phyloP scores from a whole-genome alignment of 805 yeast genomes.

The Wickerhamiella occidentalis region DNA sequence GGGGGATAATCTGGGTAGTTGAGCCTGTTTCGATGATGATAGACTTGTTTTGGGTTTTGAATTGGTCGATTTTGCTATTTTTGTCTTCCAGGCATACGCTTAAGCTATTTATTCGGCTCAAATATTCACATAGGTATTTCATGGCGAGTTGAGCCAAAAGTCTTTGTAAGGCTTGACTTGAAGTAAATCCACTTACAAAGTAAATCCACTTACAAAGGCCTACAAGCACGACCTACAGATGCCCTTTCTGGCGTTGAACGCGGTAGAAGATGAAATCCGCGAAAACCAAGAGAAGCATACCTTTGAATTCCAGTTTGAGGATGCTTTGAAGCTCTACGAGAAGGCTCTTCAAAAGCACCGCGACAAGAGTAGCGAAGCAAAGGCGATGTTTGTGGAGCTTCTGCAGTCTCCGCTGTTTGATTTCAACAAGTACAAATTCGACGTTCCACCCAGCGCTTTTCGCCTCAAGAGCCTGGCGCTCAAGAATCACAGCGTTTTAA shows the following conservation, averaged over 20 bases:
- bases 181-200: too few relatives aligned
- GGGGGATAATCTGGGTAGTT: not conserved
- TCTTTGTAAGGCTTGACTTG: too few relatives aligned
- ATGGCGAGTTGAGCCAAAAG: too few relatives aligned
- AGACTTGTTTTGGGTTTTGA: not conserved
- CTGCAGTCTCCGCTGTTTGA: constrained; percentile 57
- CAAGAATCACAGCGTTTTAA: constrained; percentile 70
- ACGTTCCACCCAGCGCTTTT: constrained; percentile 56
- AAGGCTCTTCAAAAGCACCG: constrained; percentile 55
- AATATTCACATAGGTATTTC: constrained; percentile 6
- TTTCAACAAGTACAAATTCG: constrained; percentile 17
- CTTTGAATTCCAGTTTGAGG: constrained; percentile 80
- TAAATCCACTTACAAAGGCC: not conserved
- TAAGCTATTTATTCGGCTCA: constrained; percentile 5
- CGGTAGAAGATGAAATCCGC: constrained; percentile 54
- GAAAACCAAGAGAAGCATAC: constrained; percentile 80
- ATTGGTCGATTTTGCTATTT: not conserved
- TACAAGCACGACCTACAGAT: constrained; percentile 11
- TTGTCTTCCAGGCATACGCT: not conserved
- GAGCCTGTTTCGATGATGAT: not conserved
- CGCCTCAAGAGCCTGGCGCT: constrained; percentile 63
- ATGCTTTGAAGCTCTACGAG: constrained; percentile 66
- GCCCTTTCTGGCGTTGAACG: constrained; percentile 63
- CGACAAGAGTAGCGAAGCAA: constrained; percentile 26
- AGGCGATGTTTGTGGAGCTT: constrained; percentile 44